These are phyloP conservation scores for Poteriospumella lacustris DNA, from an alignment of 108 stramenopile genomes.

Conservation along the genomic window DNA sequence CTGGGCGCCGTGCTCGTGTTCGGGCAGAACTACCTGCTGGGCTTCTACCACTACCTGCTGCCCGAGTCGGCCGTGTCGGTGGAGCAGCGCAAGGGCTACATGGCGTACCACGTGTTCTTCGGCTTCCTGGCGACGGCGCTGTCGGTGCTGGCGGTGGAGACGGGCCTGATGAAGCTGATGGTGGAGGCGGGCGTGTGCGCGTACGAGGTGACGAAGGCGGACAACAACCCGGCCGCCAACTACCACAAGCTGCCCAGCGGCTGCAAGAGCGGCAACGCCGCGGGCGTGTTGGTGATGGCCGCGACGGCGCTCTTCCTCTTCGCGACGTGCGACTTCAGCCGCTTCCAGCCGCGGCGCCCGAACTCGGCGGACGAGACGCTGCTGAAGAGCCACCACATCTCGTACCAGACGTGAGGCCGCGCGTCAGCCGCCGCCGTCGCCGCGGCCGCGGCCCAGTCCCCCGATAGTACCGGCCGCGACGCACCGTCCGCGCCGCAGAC, in stretches of 20 bases:
- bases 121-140: background rate
- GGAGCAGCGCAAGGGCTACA: background rate
- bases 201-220: background rate
- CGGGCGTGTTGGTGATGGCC: background rate
- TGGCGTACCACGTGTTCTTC: background rate
- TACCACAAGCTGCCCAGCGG: background rate
- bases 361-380: too few species aligned
- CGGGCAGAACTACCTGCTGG: background rate
- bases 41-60: background rate
- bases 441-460: too few species aligned
- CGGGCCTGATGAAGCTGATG: background rate
- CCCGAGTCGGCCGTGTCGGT: background rate
- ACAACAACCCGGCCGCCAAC: background rate
- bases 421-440: too few species aligned
- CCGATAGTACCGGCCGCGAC: too few species aligned
- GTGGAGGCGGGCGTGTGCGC: background rate
- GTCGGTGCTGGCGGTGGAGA: background rate
- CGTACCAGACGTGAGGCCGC: too few species aligned
- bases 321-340: background rate
- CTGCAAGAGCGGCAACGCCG: background rate
- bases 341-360: too few species aligned
- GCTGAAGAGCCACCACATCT: too few species aligned
- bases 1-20: background rate
- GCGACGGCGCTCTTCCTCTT: background rate
- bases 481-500: too few species aligned